Conservation (phyloP, 345 rosid genomes). For the Excoecaria agallocha region DNA sequence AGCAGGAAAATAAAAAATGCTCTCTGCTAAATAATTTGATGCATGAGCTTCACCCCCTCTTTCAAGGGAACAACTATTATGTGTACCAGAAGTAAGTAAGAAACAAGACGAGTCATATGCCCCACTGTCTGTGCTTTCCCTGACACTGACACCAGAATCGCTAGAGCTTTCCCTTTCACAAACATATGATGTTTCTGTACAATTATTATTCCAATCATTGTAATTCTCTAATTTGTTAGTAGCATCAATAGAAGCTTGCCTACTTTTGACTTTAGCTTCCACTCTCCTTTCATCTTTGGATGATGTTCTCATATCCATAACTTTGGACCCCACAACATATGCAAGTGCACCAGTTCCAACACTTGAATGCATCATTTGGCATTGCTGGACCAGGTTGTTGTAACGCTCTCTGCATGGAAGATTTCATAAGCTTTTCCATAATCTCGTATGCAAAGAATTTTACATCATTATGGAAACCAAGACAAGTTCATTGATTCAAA, state of each 20-base stretch:
- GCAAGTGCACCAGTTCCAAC: conserved; percentile 94
- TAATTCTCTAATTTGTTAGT: conserved; percentile 42
- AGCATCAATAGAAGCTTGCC: conserved; percentile 38
- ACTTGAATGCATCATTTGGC: conserved; percentile 86
- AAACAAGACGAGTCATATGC: conserved; percentile 53
- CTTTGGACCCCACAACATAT: conserved; percentile 83
- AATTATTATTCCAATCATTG: conserved; percentile 47
- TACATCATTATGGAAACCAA: not conserved
- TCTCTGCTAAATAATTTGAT: conserved; percentile 40
- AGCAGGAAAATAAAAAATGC: conserved; percentile 61
- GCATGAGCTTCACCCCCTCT: conserved; percentile 30
- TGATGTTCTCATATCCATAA: conserved; percentile 85
- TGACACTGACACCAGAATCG: conserved; percentile 51
- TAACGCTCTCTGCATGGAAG: conserved; percentile 60
- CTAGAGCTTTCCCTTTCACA: conserved; percentile 54
- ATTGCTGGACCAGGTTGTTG: conserved; percentile 63
- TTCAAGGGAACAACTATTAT: conserved; percentile 39
- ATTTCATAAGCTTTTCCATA: conserved; percentile 17
- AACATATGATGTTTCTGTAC: conserved; percentile 45
- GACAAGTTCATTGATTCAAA: not conserved
- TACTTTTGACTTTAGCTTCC: conserved; percentile 45
- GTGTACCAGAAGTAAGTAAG: conserved; percentile 40
- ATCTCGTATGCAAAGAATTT: not conserved
- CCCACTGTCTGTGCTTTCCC: conserved; percentile 53
- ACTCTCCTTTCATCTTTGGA: conserved; percentile 56